Evolutionary conservation across 495 filamentous ascomycete genomes (phyloP), one percentile per base, ranked within the genome.

Genomic region (Saxophila tyrrhenica): DNA sequence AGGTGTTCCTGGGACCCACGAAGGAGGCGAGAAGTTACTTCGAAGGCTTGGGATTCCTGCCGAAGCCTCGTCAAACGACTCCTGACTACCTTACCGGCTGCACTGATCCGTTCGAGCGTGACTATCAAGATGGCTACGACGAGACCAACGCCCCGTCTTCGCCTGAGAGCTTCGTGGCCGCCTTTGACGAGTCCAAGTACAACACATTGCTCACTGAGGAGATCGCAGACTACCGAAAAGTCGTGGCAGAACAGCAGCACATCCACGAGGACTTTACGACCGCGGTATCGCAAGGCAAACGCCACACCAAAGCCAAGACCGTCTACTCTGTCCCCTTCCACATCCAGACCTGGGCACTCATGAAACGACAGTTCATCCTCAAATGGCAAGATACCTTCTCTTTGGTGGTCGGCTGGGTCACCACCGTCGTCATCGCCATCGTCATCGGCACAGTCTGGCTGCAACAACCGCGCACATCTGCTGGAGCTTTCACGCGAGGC

Each of bases 1-100:
- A 91, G 64, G 83, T 92, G 1, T 94, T 84, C 70, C 92, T 88
- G 58, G 89, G 89, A 0, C 82, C 84, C 0, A 66, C 80, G 0
- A 64, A 69, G 0, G 80, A 87, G 59, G 89, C 89, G 7, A 70
- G 83, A 50, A 65, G 70, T 3, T 94, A 94, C 63, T 94, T 95
- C 53, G 87, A 91, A 58, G 75, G 75, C 0, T 78, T 95, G 16
- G 89, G 89, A 5, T 95, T 87, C 62, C 72, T 80, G 10, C 78
- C 82, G 13, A 85, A 84, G 52, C 85, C 85, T n/a, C 73, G 87
- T 39, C 84, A 89, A 63, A 95, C 88, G 0, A 91, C 86, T 0
- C 82, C 87, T 0, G 88, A 95, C 62, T 95, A 86, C 58, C 72
- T 95, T 20, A 94, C 87, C 8, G 84, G 84, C 15, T 87, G 82